phyloP scores from a whole-genome alignment of 139 green algal genomes.

The Ettlia oleoabundans region DNA sequence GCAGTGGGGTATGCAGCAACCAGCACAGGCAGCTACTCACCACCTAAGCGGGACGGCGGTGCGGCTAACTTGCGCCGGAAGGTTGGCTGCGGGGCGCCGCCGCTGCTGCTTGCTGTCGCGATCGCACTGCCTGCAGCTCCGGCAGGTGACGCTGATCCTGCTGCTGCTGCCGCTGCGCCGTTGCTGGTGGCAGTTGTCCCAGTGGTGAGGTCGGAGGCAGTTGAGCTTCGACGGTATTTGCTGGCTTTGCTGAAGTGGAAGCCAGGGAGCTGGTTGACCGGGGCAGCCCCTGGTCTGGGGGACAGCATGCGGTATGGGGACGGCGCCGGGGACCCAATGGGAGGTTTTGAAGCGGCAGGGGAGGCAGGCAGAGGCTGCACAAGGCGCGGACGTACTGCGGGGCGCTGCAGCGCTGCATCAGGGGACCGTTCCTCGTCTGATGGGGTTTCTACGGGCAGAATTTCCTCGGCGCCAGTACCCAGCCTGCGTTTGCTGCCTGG shows the following conservation, averaged over 20 bases:
- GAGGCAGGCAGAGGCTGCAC: background rate
- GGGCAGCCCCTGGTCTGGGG: slow-evolving; percentile 6
- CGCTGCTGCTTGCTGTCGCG: background rate
- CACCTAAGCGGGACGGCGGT: slow-evolving; percentile 14
- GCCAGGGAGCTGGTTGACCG: slow-evolving; percentile 7
- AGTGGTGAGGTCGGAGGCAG: slow-evolving; percentile 1
- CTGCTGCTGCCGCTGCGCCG: background rate
- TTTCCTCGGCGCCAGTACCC: background rate
- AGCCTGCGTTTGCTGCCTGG: slow-evolving; percentile 21
- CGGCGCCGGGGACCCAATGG: slow-evolving; percentile 17
- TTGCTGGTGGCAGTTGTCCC: background rate
- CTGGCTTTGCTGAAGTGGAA: slow-evolving; percentile 1
- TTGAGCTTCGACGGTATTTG: background rate
- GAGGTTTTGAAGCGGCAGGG: too few species aligned
- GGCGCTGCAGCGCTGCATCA: background rate
- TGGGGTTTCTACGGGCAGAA: background rate
- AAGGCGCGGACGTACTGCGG: background rate
- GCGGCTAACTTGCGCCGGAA: slow-evolving; percentile 25
- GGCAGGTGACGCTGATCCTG: background rate
- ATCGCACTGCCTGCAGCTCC: background rate
- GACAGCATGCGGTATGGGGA: slow-evolving; percentile 25
- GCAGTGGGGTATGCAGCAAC: background rate
- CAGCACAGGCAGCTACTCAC: slow-evolving; percentile 13
- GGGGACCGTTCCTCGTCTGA: background rate
- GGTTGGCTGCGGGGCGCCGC: slow-evolving; percentile 1